Evolutionary conservation across 306 rosid genomes (phyloP), one percentile per base, ranked within the genome.

Genomic region (Arachis stenosperma): DNA sequence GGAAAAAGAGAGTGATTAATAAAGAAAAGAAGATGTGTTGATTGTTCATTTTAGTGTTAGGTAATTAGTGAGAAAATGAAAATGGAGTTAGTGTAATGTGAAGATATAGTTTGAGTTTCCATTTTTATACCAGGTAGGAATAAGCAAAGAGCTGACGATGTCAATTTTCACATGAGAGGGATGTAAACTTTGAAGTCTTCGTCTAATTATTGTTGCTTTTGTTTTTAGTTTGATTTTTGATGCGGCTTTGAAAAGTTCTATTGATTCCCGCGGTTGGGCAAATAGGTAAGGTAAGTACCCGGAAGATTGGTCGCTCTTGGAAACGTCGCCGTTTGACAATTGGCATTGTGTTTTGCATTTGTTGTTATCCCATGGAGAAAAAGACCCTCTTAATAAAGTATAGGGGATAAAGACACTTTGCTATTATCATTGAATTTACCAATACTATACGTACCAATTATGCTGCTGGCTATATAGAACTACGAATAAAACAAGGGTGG

Each of bases 1-100:
- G 60, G 46, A 80, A 11, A 47, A n/a, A 78, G 9, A 69, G 71
- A 48, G 4, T 65, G 3, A 69, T 15, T 1, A 22, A 8, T 2
- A 81, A 5, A 3, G 75, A 44, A 0, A 82, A 14, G 1, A 74
- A 67, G 61, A 85, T 14, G 12, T 75, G 36, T 5, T 36, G 60
- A 41, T 29, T 3, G 37, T 3, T 77, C 96, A 87, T 33, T 33
- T 33, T 33, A 2, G 37, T 87, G 70, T 46, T 75, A 47, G 54
- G 42, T 22, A 22, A 22, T 69, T 67, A 2, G 8, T 22, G 61
- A 65, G 80, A 78, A 70, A 48, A 48, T 11, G 54, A 10, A 47
- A 12, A 61, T 61, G 33, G 13, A 33, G 47, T 10, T 2, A 13
- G 42, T 3, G 40, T 5, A n/a, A 7, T 3, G 47, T 5, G 39